Base-by-base conservation (phyloP, 495 filamentous ascomycete genomes). In the Barbatosphaeria neglecta region DNA sequence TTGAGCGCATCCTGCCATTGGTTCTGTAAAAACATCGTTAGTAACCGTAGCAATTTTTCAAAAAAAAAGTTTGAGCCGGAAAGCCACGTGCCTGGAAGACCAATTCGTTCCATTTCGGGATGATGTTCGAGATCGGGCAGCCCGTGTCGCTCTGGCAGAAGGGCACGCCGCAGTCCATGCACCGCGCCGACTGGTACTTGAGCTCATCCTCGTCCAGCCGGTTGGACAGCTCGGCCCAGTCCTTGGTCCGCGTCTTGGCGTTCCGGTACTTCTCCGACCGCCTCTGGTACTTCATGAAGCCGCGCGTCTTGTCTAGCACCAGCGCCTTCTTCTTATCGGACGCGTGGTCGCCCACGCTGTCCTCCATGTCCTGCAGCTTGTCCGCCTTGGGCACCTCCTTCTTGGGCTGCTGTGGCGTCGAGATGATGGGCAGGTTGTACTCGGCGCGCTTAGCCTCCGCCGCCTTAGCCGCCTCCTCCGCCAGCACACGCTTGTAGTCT, bases 101-200 rank as follows among this genome's bases (percentile, higher is more conserved):
- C 16, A 97, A 59, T 47, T 97, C 93, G 47, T 96, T 97, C 89
- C 89, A 99, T 60, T 99, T 99, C 38, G 92, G 92, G 61, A 99
- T 99, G 65, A 99, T 96, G 70, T 99, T 99, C 57, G 87, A 93
- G 67, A 99, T 96, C 0, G 92, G 92, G 64, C 92, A 99, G 43
- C 92, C 92, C 49, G 86, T 87, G 53, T 99, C 92, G 8, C 89
- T 95, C 63, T 99, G 92, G 58, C 92, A 99, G 76, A 99, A 99
- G 4, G 92, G 92, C 58, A 99, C 90, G 80, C 92, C 92, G 54
- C 92, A 99, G 74, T 99, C 92, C 92, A 99, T 99, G 72, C 92
- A 99, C 55, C 92, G 87, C 47, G 92, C 92, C 13, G 92, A 85
- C 69, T 99, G 92, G 62, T 95, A 97, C 72, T 99, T 99, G 51